A percentile compares a stretch with the other conserved stretches of the same genome.
These are phyloP conservation scores for maize (Zea mays) DNA, from an alignment of 176 grass and related monocot species.

Conservation along the genomic window DNA sequence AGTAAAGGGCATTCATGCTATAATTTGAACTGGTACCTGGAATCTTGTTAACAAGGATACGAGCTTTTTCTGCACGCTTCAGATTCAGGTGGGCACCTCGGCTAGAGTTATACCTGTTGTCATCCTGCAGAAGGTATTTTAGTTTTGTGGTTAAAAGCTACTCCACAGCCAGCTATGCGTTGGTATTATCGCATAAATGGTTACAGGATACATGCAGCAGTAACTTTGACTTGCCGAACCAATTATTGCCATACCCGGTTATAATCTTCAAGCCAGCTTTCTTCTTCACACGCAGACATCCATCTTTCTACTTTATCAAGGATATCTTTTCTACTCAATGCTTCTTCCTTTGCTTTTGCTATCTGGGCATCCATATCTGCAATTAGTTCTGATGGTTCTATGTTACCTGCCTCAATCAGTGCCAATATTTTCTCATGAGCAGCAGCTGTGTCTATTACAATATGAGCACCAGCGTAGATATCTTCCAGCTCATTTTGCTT, in stretches of 20 bases:
- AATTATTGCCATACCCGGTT: constrained; percentile 61
- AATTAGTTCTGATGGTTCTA: constrained; percentile 93
- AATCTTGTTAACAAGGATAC: constrained; percentile 93
- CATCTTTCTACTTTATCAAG: constrained; percentile 95
- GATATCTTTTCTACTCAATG: constrained; percentile 94
- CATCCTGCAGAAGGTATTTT: constrained; percentile 62
- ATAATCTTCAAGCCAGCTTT: constrained; percentile 99
- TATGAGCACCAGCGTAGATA: constrained; percentile 76
- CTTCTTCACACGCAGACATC: constrained; percentile 98
- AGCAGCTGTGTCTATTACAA: constrained; percentile 75
- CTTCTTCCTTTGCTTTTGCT: constrained; percentile 93
- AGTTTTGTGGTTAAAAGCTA: constrained; percentile 25
- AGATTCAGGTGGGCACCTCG: constrained; percentile 93
- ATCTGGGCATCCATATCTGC: constrained; percentile 95
- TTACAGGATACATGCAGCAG: not conserved
- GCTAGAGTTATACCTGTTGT: constrained; percentile 99
- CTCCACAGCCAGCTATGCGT: constrained; percentile 15
- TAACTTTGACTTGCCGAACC: not conserved
- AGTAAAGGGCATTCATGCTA: not conserved
- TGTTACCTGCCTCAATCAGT: constrained; percentile 81
- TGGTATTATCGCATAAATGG: not conserved
- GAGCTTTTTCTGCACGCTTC: constrained; percentile 99
- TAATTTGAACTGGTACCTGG: constrained; percentile 62
- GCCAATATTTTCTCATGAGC: constrained; percentile 79
- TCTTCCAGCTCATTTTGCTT: constrained; percentile 85